phyloP scores from a whole-genome alignment of 1,139 yeast genomes.

The Lodderomyces beijingensis region DNA sequence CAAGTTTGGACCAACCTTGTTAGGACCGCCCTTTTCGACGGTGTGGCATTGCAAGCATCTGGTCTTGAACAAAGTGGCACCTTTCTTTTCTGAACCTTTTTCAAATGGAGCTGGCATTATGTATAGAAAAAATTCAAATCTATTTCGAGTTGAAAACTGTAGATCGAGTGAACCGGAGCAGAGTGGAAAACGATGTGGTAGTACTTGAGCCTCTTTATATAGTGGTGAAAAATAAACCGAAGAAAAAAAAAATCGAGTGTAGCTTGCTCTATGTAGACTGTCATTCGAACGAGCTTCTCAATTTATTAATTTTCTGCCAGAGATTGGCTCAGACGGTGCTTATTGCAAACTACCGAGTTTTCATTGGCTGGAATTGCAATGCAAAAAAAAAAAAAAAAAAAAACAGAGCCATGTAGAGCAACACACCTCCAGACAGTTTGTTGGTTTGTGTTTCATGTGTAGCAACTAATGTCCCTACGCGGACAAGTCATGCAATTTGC shows the following conservation, averaged over 20 bases:
- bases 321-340: background rate
- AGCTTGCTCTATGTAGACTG: too few relatives aligned
- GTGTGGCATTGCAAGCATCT: conserved; percentile 99
- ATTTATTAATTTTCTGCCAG: too few relatives aligned
- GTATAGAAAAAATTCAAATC: too few relatives aligned
- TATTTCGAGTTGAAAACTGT: background rate
- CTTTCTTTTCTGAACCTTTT: conserved; percentile 89
- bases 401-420: too few relatives aligned
- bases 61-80: conserved; percentile 97
- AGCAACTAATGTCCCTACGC: too few relatives aligned
- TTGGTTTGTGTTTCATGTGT: too few relatives aligned
- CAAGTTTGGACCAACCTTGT: conserved; percentile 99
- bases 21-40: conserved; percentile 90
- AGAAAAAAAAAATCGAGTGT: conserved; percentile 2
- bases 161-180: background rate
- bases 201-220: too few relatives aligned
- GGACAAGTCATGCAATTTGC: too few relatives aligned
- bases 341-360: conserved; percentile 8
- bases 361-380: conserved; percentile 9
- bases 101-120: conserved; percentile 62
- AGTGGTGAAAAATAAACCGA: too few relatives aligned
- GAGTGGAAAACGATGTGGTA: too few relatives aligned
- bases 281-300: too few relatives aligned
- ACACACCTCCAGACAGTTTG: too few relatives aligned
- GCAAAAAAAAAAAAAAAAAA: background rate